Conservation (phyloP, 257 asterid genomes). For the Linaria vulgaris region DNA sequence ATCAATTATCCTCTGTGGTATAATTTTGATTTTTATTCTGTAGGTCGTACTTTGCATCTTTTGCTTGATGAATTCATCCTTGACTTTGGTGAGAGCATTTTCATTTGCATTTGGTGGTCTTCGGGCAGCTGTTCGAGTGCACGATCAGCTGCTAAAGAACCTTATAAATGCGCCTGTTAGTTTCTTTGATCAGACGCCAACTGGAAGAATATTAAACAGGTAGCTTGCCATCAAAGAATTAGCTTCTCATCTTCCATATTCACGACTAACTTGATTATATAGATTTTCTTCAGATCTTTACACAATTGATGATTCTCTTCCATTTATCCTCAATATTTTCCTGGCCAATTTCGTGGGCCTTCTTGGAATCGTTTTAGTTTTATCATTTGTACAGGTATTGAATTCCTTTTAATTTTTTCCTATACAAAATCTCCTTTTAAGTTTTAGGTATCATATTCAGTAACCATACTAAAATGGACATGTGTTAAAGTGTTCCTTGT, state of each 20-base stretch:
- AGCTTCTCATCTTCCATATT: slow-evolving; percentile 10
- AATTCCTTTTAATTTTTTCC: slow-evolving; percentile 9
- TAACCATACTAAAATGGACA: not conserved
- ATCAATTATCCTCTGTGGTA: not conserved
- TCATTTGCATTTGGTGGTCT: slow-evolving; percentile 92
- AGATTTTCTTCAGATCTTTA: slow-evolving; percentile 96
- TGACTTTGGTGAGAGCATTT: slow-evolving; percentile 87
- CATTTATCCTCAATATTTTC: slow-evolving; percentile 93
- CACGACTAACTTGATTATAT: slow-evolving; percentile 39
- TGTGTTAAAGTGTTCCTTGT: slow-evolving; percentile 14
- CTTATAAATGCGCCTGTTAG: slow-evolving; percentile 70
- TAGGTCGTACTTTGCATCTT: slow-evolving; percentile 74
- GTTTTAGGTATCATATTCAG: not conserved
- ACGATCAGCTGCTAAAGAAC: slow-evolving; percentile 54
- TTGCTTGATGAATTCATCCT: slow-evolving; percentile 68
- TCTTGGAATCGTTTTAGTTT: slow-evolving; percentile 70
- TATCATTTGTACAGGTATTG: slow-evolving; percentile 79
- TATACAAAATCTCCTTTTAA: not conserved
- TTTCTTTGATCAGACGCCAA: slow-evolving; percentile 88
- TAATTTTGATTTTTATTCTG: slow-evolving; percentile 27
- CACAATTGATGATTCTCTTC: slow-evolving; percentile 95
- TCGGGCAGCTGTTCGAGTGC: slow-evolving; percentile 79
- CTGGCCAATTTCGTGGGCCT: slow-evolving; percentile 92
- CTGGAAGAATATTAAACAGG: slow-evolving; percentile 96
- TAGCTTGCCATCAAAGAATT: slow-evolving; percentile 32